Evolutionary conservation across 768 basidiomycete species (phyloP).

Genomic region (Trametes cinnabarina): DNA sequence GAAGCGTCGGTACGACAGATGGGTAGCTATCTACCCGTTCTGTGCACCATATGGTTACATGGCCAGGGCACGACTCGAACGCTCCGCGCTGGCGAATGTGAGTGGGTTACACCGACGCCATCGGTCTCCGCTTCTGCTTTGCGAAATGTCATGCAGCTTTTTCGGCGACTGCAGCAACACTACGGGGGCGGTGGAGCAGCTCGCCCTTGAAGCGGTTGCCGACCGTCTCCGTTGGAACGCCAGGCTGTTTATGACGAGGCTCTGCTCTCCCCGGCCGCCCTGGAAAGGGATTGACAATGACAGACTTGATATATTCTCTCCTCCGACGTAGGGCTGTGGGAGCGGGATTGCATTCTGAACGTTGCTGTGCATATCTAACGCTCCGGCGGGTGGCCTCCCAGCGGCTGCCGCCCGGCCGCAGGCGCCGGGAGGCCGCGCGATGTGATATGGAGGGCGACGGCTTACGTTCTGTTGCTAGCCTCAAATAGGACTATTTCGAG

Average conservation of each 20-base stretch:
- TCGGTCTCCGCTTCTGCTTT: not conserved
- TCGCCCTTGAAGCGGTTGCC: not conserved
- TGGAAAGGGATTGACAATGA: not conserved
- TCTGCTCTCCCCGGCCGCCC: not conserved
- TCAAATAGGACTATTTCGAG: not conserved
- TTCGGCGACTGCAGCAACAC: not conserved
- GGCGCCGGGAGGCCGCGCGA: not conserved
- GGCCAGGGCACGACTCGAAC: not conserved
- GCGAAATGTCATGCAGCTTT: not conserved
- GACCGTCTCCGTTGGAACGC: not conserved
- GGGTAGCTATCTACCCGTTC: not conserved
- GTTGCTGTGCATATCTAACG: constrained; percentile 9
- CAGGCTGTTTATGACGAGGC: not conserved
- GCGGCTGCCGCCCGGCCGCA: not conserved
- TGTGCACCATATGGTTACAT: not conserved
- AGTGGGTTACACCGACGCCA: not conserved
- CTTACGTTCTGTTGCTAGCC: not conserved
- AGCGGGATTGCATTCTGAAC: not conserved
- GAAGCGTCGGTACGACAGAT: constrained; percentile 2
- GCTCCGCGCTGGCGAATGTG: not conserved
- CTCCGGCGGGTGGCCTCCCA: not conserved
- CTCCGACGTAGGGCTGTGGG: constrained; percentile 11
- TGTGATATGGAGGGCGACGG: not conserved
- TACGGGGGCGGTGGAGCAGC: not conserved
- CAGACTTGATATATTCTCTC: constrained; percentile 9